Percentiles rank a stretch among this genome's conserved stretches.
Evolutionary conservation across 768 basidiomycete genomes (phyloP).

Genomic region (Termitomyces sp.): DNA sequence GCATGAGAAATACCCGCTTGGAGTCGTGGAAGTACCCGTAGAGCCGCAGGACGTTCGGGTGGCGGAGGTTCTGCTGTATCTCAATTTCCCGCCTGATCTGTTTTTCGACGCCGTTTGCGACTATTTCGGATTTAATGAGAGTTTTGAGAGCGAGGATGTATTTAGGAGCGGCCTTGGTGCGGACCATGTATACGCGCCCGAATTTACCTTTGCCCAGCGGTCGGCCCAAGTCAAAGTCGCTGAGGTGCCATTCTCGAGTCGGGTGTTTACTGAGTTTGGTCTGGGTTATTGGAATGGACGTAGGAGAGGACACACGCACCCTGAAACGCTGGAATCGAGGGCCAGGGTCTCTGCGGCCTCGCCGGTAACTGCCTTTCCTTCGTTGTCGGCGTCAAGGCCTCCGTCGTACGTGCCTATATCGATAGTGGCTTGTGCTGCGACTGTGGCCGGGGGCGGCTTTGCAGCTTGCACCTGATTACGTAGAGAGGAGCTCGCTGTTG

Average conservation of each 20-base stretch:
- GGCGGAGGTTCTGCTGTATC: constrained; percentile 93
- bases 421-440: constrained; percentile 26
- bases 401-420: constrained; percentile 93
- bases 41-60: constrained; percentile 89
- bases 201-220: constrained; percentile 98
- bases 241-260: constrained; percentile 81
- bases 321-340: constrained; percentile 73
- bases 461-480: constrained; percentile 26
- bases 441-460: constrained; percentile 18
- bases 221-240: constrained; percentile 88
- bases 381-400: constrained; percentile 83
- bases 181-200: constrained; percentile 96
- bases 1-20: constrained; percentile 95
- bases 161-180: constrained; percentile 80
- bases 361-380: constrained; percentile 63
- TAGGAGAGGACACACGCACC: constrained; percentile 27
- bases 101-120: constrained; percentile 87
- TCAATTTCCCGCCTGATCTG: constrained; percentile 97
- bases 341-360: constrained; percentile 79
- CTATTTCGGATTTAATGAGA: constrained; percentile 93
- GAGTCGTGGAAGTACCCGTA: constrained; percentile 99
- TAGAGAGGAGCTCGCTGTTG: constrained; percentile 36
- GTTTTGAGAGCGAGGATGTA: constrained; percentile 97
- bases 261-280: constrained; percentile 45
- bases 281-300: neutral